Conservation (phyloP, 1,284 basidiomycete genomes). For the Boletellus deceptivus region DNA sequence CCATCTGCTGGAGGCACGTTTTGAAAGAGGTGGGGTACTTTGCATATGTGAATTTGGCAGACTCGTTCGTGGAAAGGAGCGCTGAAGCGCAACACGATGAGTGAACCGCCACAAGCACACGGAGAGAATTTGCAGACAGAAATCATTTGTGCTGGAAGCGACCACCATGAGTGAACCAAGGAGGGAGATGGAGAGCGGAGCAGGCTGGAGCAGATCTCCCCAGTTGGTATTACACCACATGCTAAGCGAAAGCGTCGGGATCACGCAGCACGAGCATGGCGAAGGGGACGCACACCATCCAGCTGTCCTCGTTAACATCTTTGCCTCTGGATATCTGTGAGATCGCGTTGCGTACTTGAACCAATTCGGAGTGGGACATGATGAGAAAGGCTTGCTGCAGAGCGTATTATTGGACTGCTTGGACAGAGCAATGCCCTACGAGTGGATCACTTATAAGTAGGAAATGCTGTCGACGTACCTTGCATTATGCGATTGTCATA, state of each 20-base stretch:
- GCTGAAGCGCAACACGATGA: constrained; percentile 2
- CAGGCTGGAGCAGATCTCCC: constrained; percentile 21
- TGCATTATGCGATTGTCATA: too few species aligned
- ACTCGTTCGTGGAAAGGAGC: constrained; percentile 9
- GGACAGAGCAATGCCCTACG: too few species aligned
- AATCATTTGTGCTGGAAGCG: constrained; percentile 20
- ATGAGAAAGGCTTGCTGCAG: not conserved
- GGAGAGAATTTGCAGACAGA: constrained; percentile 10
- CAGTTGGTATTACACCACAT: constrained; percentile 26
- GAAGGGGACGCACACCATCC: constrained; percentile 18
- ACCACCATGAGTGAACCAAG: constrained; percentile 25
- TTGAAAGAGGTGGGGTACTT: constrained; percentile 23
- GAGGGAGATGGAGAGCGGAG: constrained; percentile 22
- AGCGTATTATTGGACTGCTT: not conserved
- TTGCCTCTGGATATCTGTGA: constrained; percentile 19
- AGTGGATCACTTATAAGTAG: too few species aligned
- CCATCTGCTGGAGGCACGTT: constrained; percentile 24
- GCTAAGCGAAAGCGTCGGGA: not conserved
- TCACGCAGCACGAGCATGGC: not conserved
- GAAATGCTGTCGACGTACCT: too few species aligned
- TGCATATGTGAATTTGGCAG: constrained; percentile 6
- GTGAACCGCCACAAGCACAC: too few species aligned
- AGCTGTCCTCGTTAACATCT: constrained; percentile 22
- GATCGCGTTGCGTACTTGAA: constrained; percentile 15
- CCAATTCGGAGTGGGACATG: constrained; percentile 16